phyloP scores from a whole-genome alignment of 768 basidiomycete genomes.

The Podaxis carcinomalis region DNA sequence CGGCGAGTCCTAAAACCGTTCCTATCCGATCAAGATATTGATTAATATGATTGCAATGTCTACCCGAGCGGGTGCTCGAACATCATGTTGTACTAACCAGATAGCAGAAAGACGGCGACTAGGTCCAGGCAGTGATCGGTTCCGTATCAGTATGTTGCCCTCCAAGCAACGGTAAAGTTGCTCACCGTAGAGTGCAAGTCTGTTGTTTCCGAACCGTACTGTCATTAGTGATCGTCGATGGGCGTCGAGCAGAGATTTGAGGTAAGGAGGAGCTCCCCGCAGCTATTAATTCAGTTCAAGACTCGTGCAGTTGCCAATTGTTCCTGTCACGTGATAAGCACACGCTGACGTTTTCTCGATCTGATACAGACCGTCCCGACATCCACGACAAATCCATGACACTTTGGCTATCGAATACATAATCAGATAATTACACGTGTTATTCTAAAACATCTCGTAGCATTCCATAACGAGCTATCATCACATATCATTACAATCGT shows the following conservation, averaged over 20 bases:
- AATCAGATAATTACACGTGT: background rate
- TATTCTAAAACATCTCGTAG: background rate
- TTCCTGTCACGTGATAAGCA: background rate
- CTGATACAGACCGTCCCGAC: background rate
- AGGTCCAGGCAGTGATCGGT: constrained; percentile 1
- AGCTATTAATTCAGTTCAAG: background rate
- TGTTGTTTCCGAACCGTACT: constrained; percentile 53
- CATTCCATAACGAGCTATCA: constrained; percentile 5
- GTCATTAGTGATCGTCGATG: constrained; percentile 39
- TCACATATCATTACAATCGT: background rate
- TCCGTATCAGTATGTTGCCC: background rate
- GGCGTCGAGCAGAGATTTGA: background rate
- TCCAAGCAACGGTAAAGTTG: constrained; percentile 6
- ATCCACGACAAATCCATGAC: constrained; percentile 1
- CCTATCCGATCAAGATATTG: constrained; percentile 20
- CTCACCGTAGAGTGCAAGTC: constrained; percentile 50
- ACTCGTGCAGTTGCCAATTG: background rate
- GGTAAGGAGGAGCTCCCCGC: background rate
- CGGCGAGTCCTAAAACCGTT: constrained; percentile 63
- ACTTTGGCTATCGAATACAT: constrained; percentile 3
- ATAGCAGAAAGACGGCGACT: constrained; percentile 43
- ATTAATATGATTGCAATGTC: background rate
- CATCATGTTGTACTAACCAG: constrained; percentile 28
- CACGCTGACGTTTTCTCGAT: background rate
- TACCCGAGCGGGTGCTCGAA: background rate